These are phyloP conservation scores for Sungouiella thailandica DNA, from an alignment of 805 yeast species.

Conservation along the genomic window DNA sequence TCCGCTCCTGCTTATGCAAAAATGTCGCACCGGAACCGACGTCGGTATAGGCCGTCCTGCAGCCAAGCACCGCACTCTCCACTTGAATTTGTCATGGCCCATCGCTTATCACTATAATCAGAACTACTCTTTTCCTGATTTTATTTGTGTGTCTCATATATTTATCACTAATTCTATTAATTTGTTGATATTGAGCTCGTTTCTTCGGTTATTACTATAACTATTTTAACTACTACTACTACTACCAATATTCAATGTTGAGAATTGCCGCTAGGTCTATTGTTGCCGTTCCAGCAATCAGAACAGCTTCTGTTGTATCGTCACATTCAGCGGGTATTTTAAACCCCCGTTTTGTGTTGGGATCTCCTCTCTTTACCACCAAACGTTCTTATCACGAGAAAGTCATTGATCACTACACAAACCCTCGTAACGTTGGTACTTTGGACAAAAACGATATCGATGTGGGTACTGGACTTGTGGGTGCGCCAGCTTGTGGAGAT, in stretches of 20 bases:
- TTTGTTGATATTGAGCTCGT: too few species aligned
- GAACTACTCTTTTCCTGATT: slow-evolving; percentile 1
- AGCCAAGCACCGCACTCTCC: background rate
- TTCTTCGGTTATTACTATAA: too few species aligned
- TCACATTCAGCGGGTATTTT: background rate
- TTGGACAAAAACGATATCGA: slow-evolving; percentile 67
- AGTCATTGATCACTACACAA: slow-evolving; percentile 92
- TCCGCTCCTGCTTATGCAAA: too few species aligned
- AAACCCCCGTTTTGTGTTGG: background rate
- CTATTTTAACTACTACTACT: slow-evolving; percentile 2
- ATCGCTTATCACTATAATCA: slow-evolving; percentile 3
- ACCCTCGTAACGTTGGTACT: slow-evolving; percentile 96
- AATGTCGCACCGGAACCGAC: slow-evolving; percentile 2
- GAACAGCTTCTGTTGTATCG: background rate
- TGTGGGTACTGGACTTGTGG: slow-evolving; percentile 96
- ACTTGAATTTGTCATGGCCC: slow-evolving; percentile 2
- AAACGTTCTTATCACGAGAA: slow-evolving; percentile 71
- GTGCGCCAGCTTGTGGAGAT: slow-evolving; percentile 99
- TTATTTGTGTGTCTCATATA: slow-evolving; percentile 1
- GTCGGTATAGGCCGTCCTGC: slow-evolving; percentile 1
- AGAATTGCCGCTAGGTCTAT: slow-evolving; percentile 13
- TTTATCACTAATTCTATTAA: background rate
- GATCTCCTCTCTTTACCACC: background rate
- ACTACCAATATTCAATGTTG: slow-evolving; percentile 7
- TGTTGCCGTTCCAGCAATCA: slow-evolving; percentile 5